These are phyloP conservation scores for Diaporthe ilicicola DNA, from an alignment of 2,329 filamentous ascomycete species.

Conservation along the genomic window DNA sequence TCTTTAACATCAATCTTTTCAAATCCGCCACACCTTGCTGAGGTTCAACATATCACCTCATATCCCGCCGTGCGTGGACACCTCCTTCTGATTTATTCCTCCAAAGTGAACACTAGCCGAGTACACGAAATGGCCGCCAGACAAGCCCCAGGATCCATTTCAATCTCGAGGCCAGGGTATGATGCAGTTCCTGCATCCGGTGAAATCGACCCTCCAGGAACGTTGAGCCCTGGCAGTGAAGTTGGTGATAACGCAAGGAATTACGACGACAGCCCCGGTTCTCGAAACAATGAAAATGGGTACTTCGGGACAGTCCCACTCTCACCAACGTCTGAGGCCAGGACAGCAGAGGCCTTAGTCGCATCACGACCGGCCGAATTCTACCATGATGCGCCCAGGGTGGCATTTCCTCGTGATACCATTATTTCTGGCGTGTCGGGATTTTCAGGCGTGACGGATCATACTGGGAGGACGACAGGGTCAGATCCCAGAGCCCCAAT, in stretches of 20 bases:
- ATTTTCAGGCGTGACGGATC: neutral
- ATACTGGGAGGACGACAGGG: neutral
- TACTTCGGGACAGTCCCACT: neutral
- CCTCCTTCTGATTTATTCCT: neutral
- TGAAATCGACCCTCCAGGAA: neutral
- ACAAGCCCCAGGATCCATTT: neutral
- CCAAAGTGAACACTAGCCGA: neutral
- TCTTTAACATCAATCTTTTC: neutral
- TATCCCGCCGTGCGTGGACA: neutral
- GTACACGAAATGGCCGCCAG: neutral
- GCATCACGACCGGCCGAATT: neutral
- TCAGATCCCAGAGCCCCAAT: slow-evolving; percentile 13
- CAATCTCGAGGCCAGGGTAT: neutral
- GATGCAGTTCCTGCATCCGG: neutral
- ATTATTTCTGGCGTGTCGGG: slow-evolving; percentile 2
- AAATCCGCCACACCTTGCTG: neutral
- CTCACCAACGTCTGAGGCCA: neutral
- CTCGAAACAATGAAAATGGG: neutral
- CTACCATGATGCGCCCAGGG: neutral
- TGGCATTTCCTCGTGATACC: neutral
- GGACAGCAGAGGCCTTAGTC: neutral
- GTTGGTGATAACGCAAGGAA: neutral
- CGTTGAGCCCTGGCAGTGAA: neutral
- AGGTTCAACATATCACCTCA: neutral
- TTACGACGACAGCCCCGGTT: neutral